Evolutionary conservation across 352 stramenopile species (phyloP).

Genomic region (Pythium aristosporum): DNA sequence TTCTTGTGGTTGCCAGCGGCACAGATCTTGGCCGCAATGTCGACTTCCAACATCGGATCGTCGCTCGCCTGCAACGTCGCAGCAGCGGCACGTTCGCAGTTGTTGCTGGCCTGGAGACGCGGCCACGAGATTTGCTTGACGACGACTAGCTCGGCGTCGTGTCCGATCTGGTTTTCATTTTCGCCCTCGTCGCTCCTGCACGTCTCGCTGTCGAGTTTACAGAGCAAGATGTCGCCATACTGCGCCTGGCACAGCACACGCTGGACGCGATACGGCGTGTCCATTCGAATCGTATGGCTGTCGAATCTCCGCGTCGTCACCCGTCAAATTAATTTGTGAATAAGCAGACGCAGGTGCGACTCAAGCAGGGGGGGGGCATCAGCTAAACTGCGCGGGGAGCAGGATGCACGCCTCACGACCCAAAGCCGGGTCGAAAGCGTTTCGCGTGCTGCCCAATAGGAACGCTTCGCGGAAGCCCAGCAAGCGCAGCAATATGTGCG

Average conservation of each 20-base stretch:
- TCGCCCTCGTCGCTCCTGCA: not conserved
- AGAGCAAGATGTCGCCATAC: slow-evolving; percentile 27
- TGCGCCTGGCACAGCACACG: slow-evolving; percentile 24
- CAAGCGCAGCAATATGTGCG: no score
- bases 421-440: no score
- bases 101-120: slow-evolving; percentile 1
- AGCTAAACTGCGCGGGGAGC: no score
- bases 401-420: no score
- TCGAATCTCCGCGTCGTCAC: not conserved
- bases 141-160: slow-evolving; percentile 4
- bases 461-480: no score
- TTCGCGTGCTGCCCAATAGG: no score
- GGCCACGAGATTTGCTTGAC: slow-evolving; percentile 23
- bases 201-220: not conserved
- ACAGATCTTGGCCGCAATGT: slow-evolving; percentile 22
- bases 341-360: not conserved
- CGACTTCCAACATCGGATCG: slow-evolving; percentile 27
- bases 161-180: not conserved
- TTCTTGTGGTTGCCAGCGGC: slow-evolving; percentile 27
- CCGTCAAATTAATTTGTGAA: not conserved
- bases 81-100: not conserved
- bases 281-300: slow-evolving; percentile 5
- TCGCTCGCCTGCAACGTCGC: slow-evolving; percentile 3
- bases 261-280: slow-evolving; percentile 13
- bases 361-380: no score